A percentile compares a stretch with the other conserved stretches of the same genome.
These are phyloP conservation scores for Boechera retrofracta DNA, from an alignment of 345 rosid genomes.

Conservation along the genomic window DNA sequence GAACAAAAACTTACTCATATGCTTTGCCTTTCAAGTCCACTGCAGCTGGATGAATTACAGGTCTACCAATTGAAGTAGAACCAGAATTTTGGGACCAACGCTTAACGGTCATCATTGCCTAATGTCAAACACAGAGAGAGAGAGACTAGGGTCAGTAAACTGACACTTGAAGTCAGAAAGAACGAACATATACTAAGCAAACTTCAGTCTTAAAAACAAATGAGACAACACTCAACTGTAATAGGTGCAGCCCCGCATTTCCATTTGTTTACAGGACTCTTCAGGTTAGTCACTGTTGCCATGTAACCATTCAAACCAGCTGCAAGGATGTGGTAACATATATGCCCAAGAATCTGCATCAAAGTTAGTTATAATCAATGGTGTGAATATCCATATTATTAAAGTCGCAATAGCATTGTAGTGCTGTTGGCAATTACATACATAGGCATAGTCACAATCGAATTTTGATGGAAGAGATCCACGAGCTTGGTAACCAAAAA, in stretches of 20 bases:
- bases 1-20: constrained; percentile 70
- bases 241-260: constrained; percentile 95
- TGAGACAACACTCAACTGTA: constrained; percentile 59
- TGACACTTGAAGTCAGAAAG: neutral
- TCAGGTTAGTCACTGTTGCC: constrained; percentile 91
- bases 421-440: constrained; percentile 48
- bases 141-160: constrained; percentile 19
- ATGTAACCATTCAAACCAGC: constrained; percentile 95
- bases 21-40: constrained; percentile 96
- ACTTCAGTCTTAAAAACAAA: neutral
- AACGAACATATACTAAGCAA: neutral
- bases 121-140: constrained; percentile 25
- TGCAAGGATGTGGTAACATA: constrained; percentile 90
- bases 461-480: constrained; percentile 97
- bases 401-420: constrained; percentile 17
- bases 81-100: constrained; percentile 87
- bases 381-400: neutral
- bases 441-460: constrained; percentile 95
- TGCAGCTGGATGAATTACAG: constrained; percentile 87
- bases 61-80: constrained; percentile 74
- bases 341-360: constrained; percentile 84
- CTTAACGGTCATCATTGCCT: constrained; percentile 96
- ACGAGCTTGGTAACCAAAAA: constrained; percentile 98
- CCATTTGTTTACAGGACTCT: constrained; percentile 92
- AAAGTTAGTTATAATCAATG: constrained; percentile 12